Percentiles rank a stretch among this genome's conserved stretches.
phyloP scores from a whole-genome alignment of 345 rosid species.

The Abelmoschus esculentus region DNA sequence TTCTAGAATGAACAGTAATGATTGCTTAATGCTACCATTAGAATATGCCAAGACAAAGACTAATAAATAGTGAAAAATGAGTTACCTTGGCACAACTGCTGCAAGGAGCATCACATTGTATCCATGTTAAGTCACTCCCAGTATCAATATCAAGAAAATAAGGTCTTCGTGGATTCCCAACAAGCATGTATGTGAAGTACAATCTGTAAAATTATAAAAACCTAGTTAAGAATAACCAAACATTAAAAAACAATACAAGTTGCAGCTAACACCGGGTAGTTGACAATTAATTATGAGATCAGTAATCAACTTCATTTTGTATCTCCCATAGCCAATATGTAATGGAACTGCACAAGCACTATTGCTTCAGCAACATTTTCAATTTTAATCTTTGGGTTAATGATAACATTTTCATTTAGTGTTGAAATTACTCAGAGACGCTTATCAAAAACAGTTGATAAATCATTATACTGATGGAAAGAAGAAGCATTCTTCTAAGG shows the following conservation, averaged over 20 bases:
- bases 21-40: too few relatives aligned
- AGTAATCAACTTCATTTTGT: too few relatives aligned
- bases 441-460: background rate
- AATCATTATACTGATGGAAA: background rate
- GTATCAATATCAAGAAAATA: slow-evolving; percentile 87
- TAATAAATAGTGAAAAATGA: background rate
- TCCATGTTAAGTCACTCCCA: slow-evolving; percentile 93
- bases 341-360: too few relatives aligned
- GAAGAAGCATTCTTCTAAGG: background rate
- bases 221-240: background rate
- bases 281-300: too few relatives aligned
- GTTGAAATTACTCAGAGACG: background rate
- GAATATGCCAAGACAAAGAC: too few relatives aligned
- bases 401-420: background rate
- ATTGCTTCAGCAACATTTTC: too few relatives aligned
- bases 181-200: slow-evolving; percentile 61
- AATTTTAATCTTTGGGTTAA: too few relatives aligned
- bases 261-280: too few relatives aligned
- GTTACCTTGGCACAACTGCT: slow-evolving; percentile 84
- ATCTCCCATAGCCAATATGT: too few relatives aligned
- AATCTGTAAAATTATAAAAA: slow-evolving; percentile 33
- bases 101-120: slow-evolving; percentile 96
- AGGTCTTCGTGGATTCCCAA: slow-evolving; percentile 60
- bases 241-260: too few relatives aligned
- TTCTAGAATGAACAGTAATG: too few relatives aligned